These are phyloP conservation scores for Dysphania ambrosioides DNA, from an alignment of 148 eudicot genomes.

Conservation along the genomic window DNA sequence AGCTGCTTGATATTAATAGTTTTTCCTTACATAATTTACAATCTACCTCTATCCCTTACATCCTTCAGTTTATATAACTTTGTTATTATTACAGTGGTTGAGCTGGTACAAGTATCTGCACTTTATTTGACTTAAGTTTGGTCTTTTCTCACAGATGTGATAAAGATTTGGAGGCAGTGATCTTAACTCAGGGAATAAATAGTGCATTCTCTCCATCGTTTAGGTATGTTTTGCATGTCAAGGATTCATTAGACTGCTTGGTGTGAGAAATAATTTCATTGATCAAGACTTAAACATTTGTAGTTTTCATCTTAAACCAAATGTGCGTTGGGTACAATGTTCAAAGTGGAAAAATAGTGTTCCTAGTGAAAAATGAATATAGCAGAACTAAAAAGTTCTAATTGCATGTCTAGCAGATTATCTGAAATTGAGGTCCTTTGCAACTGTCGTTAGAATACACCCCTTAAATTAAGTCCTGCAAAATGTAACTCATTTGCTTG, in stretches of 20 bases:
- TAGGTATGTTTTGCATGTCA: slow-evolving; percentile 46
- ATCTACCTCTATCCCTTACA: background rate
- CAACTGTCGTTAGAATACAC: too few relatives aligned
- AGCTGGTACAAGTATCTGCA: background rate
- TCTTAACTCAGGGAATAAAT: slow-evolving; percentile 54
- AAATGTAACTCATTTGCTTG: too few relatives aligned
- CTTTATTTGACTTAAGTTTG: slow-evolving; percentile 9
- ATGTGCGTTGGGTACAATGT: too few relatives aligned
- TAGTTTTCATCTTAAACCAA: background rate
- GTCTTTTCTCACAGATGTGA: slow-evolving; percentile 30
- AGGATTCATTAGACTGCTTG: background rate
- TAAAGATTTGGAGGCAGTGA: slow-evolving; percentile 34
- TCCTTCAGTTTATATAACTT: slow-evolving; percentile 1
- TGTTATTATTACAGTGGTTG: background rate
- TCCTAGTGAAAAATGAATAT: too few relatives aligned
- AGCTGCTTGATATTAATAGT: background rate
- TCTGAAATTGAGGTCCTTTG: too few relatives aligned
- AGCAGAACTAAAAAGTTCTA: too few relatives aligned
- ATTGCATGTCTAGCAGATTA: too few relatives aligned
- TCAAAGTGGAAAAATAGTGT: too few relatives aligned
- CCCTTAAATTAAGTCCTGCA: too few relatives aligned
- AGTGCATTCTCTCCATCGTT: slow-evolving; percentile 83
- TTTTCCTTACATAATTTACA: background rate
- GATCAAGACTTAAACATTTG: background rate
- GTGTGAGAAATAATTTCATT: background rate